Conservation (phyloP, 192 early-diverging fungal genomes). For the Backusella westeae region DNA sequence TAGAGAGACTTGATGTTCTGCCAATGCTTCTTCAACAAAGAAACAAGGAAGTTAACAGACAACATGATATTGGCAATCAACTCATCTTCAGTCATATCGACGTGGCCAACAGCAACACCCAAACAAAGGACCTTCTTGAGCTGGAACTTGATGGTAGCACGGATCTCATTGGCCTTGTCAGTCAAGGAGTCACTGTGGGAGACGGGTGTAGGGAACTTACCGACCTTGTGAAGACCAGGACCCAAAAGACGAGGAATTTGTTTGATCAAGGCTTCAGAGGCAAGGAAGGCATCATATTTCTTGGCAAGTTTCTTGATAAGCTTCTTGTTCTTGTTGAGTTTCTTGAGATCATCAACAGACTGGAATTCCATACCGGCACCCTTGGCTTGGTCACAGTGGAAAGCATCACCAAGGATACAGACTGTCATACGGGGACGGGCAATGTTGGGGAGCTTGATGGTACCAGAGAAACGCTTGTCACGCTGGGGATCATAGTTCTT, state of each 20-base stretch:
- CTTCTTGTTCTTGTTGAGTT: conserved; percentile 99
- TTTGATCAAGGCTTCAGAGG: conserved; percentile 97
- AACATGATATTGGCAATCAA: conserved; percentile 95
- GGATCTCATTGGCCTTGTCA: conserved; percentile 90
- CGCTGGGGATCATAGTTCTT: conserved; percentile 99
- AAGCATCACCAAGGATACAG: conserved; percentile 94
- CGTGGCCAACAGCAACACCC: conserved; percentile 94
- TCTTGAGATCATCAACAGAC: conserved; percentile 98
- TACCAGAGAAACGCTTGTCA: conserved; percentile 99
- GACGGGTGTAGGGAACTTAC: conserved; percentile 98
- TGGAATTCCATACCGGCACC: conserved; percentile 82
- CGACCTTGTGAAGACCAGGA: conserved; percentile 96
- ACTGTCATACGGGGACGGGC: conserved; percentile 94
- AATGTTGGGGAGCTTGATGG: conserved; percentile 90
- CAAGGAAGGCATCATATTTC: conserved; percentile 98
- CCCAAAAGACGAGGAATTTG: conserved; percentile 98
- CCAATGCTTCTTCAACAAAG: conserved; percentile 98
- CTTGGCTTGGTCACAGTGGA: conserved; percentile 96
- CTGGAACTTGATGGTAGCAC: conserved; percentile 99
- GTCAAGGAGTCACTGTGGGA: conserved; percentile 83
- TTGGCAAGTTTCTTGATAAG: conserved; percentile 98
- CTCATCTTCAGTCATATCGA: conserved; percentile 94
- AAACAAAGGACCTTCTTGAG: conserved; percentile 99
- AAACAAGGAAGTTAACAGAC: conserved; percentile 98
- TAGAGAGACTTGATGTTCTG: conserved; percentile 98